Evolutionary conservation across 192 early-diverging fungal species (phyloP).

Genomic region (Backusella parvicylindrica): DNA sequence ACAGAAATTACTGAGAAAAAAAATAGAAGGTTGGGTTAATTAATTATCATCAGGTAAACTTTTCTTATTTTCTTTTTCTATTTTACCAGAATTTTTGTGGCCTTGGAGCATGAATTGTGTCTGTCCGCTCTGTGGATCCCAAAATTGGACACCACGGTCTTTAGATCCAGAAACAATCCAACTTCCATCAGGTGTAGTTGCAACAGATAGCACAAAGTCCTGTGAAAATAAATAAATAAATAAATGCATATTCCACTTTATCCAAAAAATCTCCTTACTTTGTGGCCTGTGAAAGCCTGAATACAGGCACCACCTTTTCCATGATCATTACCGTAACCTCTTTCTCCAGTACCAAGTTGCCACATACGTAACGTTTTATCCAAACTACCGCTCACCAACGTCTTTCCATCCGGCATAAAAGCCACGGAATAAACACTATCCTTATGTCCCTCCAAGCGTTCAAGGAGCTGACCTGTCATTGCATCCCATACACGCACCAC

Average conservation of each 20-base stretch:
- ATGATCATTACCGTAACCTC: constrained; percentile 24
- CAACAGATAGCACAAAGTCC: constrained; percentile 97
- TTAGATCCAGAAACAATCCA: constrained; percentile 93
- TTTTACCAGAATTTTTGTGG: constrained; percentile 91
- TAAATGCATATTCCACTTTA: not conserved
- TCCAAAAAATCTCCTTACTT: constrained; percentile 28
- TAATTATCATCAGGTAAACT: not conserved
- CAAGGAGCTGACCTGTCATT: constrained; percentile 70
- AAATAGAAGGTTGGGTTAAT: not conserved
- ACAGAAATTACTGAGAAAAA: constrained; percentile 79
- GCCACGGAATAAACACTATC: constrained; percentile 97
- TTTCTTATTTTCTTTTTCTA: not conserved
- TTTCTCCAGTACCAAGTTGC: constrained; percentile 62
- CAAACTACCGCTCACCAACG: constrained; percentile 89
- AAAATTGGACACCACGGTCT: constrained; percentile 90
- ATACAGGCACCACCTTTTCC: constrained; percentile 38
- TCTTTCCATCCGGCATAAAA: constrained; percentile 89
- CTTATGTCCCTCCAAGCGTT: constrained; percentile 93
- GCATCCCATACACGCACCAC: constrained; percentile 95
- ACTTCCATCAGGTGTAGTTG: constrained; percentile 76
- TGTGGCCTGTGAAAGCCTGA: constrained; percentile 48
- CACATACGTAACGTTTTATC: constrained; percentile 92
- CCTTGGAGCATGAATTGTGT: constrained; percentile 88
- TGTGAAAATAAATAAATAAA: constrained; percentile 42
- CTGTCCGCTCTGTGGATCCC: constrained; percentile 75